Evolutionary conservation across 2,329 filamentous ascomycete species (phyloP), one percentile per base, ranked within the genome.

Genomic region (Pestalotiopsis sp.): DNA sequence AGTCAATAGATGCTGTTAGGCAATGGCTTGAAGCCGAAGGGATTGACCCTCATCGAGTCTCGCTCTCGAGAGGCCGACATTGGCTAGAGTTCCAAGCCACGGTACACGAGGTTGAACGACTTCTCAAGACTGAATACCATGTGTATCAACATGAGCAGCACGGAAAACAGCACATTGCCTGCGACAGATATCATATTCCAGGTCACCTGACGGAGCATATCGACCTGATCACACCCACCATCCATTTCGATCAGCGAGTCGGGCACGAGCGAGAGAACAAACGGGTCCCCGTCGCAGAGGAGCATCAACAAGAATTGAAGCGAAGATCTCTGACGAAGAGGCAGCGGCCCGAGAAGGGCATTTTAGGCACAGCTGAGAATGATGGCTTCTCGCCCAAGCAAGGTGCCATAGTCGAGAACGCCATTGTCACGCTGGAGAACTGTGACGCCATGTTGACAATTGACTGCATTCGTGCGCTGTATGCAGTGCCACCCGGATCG

Each of bases 361-460:
- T 78, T n/a, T 68, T 77, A 22, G 77, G 77, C 26, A 20, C 64
- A 17, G 64, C 63, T 1, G 67, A 67, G 1, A 70, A 72, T 22
- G 71, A 67, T 38, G 64, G 71, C 10, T 73, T 72, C 56, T 72
- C 73, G 24, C 74, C 77, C 0, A 79, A 79, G 70, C 73, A 79
- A 67, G 76, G 77, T 30, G 73, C 70, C 13, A 64, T 66, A 13
- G 71, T 78, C 57, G 68, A 69, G 63, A 78, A 77, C 61, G 76
- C 77, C 1, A 69, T 78, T 55, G 73, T 77, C 69, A 70, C 71
- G 48, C 74, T 79, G 13, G 66, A 68, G 38, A 75, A 80, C 65
- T 91, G 88, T 73, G 83, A 86, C 71, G 76, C 77, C 14, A 82
- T 84, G 72, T 88, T 90, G 70, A 89, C 86, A 0, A 86, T 87